Evolutionary conservation across 2,329 filamentous ascomycete species (phyloP).

Genomic region (Cladophialophora chaetospira): DNA sequence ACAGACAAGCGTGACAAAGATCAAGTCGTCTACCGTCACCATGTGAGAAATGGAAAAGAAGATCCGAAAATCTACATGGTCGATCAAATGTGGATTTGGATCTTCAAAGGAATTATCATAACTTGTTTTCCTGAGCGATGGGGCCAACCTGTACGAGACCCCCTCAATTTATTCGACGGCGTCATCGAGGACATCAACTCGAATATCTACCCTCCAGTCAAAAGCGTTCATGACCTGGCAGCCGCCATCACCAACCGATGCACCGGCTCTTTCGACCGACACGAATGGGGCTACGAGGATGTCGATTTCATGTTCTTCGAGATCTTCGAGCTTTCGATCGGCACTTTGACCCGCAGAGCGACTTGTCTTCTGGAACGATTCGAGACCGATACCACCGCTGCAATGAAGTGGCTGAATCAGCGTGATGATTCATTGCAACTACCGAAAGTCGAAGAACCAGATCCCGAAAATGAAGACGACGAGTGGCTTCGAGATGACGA

Average conservation of each 20-base stretch:
- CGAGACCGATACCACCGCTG: slow-evolving; percentile 59
- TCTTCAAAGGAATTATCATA: slow-evolving; percentile 61
- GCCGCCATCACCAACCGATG: slow-evolving; percentile 63
- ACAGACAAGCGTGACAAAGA: slow-evolving; percentile 62
- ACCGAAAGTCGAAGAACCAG: slow-evolving; percentile 57
- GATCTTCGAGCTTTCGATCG: slow-evolving; percentile 68
- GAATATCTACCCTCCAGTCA: slow-evolving; percentile 61
- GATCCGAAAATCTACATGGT: slow-evolving; percentile 61
- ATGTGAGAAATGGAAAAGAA: slow-evolving; percentile 35
- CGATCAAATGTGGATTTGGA: slow-evolving; percentile 69
- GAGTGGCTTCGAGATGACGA: background rate
- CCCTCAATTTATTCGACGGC: slow-evolving; percentile 63
- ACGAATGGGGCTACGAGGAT: slow-evolving; percentile 55
- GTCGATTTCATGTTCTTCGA: slow-evolving; percentile 67
- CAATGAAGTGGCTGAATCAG: slow-evolving; percentile 55
- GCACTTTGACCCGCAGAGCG: slow-evolving; percentile 55
- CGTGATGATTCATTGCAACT: slow-evolving; percentile 39
- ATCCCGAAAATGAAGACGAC: slow-evolving; percentile 41
- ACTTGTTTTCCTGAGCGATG: slow-evolving; percentile 61
- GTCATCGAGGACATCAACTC: slow-evolving; percentile 68
- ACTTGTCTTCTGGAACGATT: slow-evolving; percentile 63
- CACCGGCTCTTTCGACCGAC: slow-evolving; percentile 62
- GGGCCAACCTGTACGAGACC: slow-evolving; percentile 47
- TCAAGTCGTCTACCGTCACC: slow-evolving; percentile 66
- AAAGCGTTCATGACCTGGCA: slow-evolving; percentile 64